These are phyloP conservation scores for Neonectria ditissima DNA, from an alignment of 2,329 filamentous ascomycete species.

Conservation along the genomic window DNA sequence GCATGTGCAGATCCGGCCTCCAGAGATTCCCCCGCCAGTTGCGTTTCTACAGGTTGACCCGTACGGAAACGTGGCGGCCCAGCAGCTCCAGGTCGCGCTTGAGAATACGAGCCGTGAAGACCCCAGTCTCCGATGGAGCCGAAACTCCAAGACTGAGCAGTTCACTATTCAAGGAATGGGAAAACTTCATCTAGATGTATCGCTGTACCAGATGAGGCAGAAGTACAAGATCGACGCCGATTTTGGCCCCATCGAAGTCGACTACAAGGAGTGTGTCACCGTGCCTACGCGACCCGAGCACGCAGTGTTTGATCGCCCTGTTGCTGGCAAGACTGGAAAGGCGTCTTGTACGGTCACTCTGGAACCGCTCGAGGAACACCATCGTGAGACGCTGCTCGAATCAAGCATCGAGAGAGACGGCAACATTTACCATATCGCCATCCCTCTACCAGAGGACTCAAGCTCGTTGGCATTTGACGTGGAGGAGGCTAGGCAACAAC, in stretches of 20 bases:
- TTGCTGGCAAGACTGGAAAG: conserved; percentile 83
- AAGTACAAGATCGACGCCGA: conserved; percentile 88
- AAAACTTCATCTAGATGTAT: conserved; percentile 93
- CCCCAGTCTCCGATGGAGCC: conserved; percentile 85
- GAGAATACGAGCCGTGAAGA: conserved; percentile 88
- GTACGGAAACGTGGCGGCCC: conserved; percentile 81
- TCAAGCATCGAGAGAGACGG: conserved; percentile 70
- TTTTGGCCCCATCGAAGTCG: conserved; percentile 94
- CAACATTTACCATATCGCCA: conserved; percentile 73
- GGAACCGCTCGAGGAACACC: conserved; percentile 66
- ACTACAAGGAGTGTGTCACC: conserved; percentile 87
- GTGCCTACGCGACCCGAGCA: conserved; percentile 66
- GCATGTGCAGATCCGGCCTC: conserved; percentile 85
- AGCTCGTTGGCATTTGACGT: conserved; percentile 63
- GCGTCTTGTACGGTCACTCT: conserved; percentile 79
- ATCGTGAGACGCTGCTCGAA: conserved; percentile 54
- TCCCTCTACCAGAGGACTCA: conserved; percentile 60
- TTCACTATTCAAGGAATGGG: conserved; percentile 97
- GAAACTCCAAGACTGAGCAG: conserved; percentile 91
- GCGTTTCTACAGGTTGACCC: conserved; percentile 96
- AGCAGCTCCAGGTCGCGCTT: conserved; percentile 80
- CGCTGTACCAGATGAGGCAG: conserved; percentile 85
- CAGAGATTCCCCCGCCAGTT: conserved; percentile 90
- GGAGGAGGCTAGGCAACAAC: conserved; percentile 65
- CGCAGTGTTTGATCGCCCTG: conserved; percentile 79